Base-by-base conservation (phyloP, 208 protist species). In the Leishmania martiniquensis region DNA sequence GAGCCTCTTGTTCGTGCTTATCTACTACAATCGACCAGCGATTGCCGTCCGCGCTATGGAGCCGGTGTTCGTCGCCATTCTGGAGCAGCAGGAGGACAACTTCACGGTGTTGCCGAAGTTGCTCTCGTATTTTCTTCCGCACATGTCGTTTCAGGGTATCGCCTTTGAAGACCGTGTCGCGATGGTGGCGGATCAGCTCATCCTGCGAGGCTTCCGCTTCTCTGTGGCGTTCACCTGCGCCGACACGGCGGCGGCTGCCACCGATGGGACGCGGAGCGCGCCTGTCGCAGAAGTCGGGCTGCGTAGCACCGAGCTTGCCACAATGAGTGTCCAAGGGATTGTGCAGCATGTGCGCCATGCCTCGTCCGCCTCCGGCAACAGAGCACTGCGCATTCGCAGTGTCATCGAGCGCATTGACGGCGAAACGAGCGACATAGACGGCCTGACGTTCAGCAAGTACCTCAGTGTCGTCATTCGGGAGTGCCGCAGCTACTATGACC, bases 41-140 rank as follows among this genome's bases (percentile, higher is more conserved):
- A 34, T 54, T n/a, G 73, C 82, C 39, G 80, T 69, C 37, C 44
- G 74, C 45, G 72, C 83, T 1, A 39, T 88, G n/a, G 76, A 85
- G 59, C 76, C 80, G n/a, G 66, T 88, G 47, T 81, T 91, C 52
- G 42, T 76, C 45, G 20, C 44, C 34, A 81, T 85, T n/a, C 29
- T 81, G 39, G 49, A 13, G 1, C 37, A 75, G 39, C 55, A 81
- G 63, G 65, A 81, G 34, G 77, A 77, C 37, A 77, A 72, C 62
- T 71, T 76, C 39, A 75, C 42, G 25, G 34, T 74, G 22, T 37
- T 85, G n/a, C 76, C 81, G 37, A 51, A 74, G 54, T 63, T 81
- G 37, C 70, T 81, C 4, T 57, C 54, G 2, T 85, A 81, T 72
- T 81, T 81, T 45, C 12, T 79, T 13, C 76, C 81, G 1, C 72